Conservation (phyloP, 495 filamentous ascomycete genomes). For the Talaromyces stipitatus region DNA sequence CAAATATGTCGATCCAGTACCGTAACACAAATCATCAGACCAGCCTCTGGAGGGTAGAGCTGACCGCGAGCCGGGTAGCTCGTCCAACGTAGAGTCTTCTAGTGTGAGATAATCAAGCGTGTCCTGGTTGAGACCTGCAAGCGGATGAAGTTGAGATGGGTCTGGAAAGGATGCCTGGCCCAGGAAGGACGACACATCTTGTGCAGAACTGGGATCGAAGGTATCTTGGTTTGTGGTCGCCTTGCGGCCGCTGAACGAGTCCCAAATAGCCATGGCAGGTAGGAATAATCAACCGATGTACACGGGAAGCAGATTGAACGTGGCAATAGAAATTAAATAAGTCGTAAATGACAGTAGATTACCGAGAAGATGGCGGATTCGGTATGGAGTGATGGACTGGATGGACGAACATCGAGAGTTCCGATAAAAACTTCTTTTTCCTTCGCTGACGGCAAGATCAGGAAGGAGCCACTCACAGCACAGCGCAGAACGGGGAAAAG, state of each 20-base stretch:
- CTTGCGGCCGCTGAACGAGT: conserved; percentile 78
- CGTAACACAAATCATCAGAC: conserved; percentile 97
- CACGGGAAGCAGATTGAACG: background rate
- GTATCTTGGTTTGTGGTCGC: conserved; percentile 49
- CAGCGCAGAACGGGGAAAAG: background rate
- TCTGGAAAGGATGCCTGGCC: conserved; percentile 63
- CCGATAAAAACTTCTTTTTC: conserved; percentile 4
- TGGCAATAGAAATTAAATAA: background rate
- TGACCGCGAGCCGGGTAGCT: conserved; percentile 78
- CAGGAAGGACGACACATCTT: conserved; percentile 79
- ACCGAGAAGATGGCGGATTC: background rate
- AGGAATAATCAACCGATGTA: background rate
- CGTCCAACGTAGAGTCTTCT: conserved; percentile 82
- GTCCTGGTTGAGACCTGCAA: conserved; percentile 86
- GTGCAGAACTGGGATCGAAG: conserved; percentile 61
- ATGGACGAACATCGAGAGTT: background rate
- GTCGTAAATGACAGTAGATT: background rate
- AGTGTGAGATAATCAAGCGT: conserved; percentile 88
- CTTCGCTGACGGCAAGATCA: background rate
- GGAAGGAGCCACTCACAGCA: background rate
- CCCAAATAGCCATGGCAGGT: conserved; percentile 72
- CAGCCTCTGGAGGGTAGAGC: conserved; percentile 91
- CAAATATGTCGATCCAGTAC: conserved; percentile 89
- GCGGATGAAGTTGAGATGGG: conserved; percentile 81
- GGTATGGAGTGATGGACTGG: background rate